These are phyloP conservation scores for Diaporthe capsici DNA, from an alignment of 2,329 filamentous ascomycete genomes.

Conservation along the genomic window DNA sequence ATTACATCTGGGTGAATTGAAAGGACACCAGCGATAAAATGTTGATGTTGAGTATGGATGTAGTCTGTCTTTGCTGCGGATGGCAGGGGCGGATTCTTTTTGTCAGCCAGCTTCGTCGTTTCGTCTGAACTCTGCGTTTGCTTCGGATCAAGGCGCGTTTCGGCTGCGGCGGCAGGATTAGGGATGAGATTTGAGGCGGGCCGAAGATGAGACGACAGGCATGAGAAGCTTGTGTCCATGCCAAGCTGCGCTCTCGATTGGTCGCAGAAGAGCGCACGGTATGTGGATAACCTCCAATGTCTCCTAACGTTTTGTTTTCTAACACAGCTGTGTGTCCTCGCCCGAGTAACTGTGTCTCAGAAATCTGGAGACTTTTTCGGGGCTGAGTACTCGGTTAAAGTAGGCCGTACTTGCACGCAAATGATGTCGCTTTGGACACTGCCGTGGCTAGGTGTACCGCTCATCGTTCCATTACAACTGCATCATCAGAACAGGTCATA, in stretches of 20 bases:
- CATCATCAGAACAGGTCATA: neutral
- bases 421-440: neutral
- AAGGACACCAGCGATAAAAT: neutral
- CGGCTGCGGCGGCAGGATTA: constrained; percentile 14
- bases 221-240: neutral
- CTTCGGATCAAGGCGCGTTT: constrained; percentile 20
- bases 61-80: neutral
- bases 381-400: neutral
- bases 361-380: neutral
- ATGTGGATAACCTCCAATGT: neutral
- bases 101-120: neutral
- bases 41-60: neutral
- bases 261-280: neutral
- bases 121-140: neutral
- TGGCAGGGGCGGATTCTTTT: neutral
- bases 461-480: neutral
- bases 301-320: neutral
- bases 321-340: no score
- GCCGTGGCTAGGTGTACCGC: neutral
- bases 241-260: neutral
- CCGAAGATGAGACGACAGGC: constrained; percentile 9
- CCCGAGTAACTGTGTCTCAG: neutral
- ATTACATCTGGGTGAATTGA: neutral
- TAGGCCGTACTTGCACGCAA: neutral
- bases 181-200: constrained; percentile 7